Percentiles rank a stretch among this genome's conserved stretches.
Evolutionary conservation across 2,329 filamentous ascomycete species (phyloP).

Genomic region (Trichoderma oligosporum): DNA sequence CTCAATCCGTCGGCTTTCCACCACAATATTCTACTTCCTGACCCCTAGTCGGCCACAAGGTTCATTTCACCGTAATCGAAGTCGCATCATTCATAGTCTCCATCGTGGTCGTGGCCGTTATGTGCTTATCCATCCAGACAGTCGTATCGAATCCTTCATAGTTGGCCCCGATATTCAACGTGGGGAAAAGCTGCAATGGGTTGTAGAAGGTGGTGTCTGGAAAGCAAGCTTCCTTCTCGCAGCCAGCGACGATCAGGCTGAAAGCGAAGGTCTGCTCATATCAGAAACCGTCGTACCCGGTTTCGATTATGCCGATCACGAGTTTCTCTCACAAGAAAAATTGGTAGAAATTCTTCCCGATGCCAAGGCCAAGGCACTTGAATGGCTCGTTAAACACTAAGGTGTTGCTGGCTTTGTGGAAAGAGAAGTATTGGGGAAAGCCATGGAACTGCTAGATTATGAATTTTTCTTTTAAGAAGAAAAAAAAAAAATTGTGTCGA

Average conservation of each 20-base stretch:
- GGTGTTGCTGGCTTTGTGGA: background rate
- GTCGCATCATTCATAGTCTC: constrained; percentile 60
- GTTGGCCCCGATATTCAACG: constrained; percentile 55
- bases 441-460: background rate
- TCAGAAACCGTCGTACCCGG: constrained; percentile 66
- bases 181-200: constrained; percentile 64
- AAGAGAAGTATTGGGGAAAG: background rate
- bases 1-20: constrained; percentile 50
- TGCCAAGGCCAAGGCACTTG: constrained; percentile 47
- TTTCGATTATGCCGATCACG: constrained; percentile 64
- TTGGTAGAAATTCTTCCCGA: constrained; percentile 51
- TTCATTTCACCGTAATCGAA: constrained; percentile 60
- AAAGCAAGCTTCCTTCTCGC: constrained; percentile 59
- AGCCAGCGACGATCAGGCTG: constrained; percentile 33
- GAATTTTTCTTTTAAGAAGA: background rate
- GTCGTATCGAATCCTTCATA: constrained; percentile 59
- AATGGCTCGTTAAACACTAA: constrained; percentile 39
- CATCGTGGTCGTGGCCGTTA: constrained; percentile 61
- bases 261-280: constrained; percentile 55
- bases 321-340: constrained; percentile 55
- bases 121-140: constrained; percentile 58
- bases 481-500: background rate
- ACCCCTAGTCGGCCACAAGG: constrained; percentile 54
- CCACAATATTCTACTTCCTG: constrained; percentile 62
- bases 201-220: constrained; percentile 64